phyloP scores from a whole-genome alignment of 2,329 filamentous ascomycete species.

The Alternaria consortialis region DNA sequence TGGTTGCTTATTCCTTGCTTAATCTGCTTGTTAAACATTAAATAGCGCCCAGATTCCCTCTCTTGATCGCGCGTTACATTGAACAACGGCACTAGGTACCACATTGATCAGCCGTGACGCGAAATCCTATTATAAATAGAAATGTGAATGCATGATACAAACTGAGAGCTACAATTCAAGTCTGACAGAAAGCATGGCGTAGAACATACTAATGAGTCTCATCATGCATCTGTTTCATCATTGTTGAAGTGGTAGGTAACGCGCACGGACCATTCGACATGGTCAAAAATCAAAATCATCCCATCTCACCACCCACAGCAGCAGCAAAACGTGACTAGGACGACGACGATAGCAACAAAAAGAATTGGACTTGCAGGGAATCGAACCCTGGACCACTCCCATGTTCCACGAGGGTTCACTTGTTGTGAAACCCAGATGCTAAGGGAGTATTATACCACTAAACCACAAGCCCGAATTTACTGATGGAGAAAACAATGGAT shows the following conservation, averaged over 20 bases:
- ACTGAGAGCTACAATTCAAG: too few relatives aligned
- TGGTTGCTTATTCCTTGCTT: too few relatives aligned
- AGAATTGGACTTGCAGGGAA: conserved; percentile 18
- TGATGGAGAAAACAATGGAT: neutral
- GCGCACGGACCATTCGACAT: neutral
- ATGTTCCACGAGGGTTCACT: neutral
- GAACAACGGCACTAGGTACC: too few relatives aligned
- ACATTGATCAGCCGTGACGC: too few relatives aligned
- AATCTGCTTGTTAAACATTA: too few relatives aligned
- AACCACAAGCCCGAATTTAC: conserved; percentile 14
- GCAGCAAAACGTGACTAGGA: neutral
- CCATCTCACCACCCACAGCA: neutral
- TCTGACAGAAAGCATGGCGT: too few relatives aligned
- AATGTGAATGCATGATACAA: too few relatives aligned
- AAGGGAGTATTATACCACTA: conserved; percentile 19
- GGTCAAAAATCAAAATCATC: neutral
- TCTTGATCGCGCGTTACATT: too few relatives aligned
- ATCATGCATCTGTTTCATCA: too few relatives aligned
- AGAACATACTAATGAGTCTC: too few relatives aligned
- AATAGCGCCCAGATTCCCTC: too few relatives aligned
- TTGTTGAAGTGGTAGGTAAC: neutral
- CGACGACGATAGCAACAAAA: neutral
- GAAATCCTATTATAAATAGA: too few relatives aligned
- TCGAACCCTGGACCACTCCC: conserved; percentile 21
- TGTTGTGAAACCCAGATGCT: neutral